A percentile compares a stretch with the other conserved stretches of the same genome.
phyloP scores from a whole-genome alignment of 2,329 filamentous ascomycete species.

The Xenoacremonium recifei region DNA sequence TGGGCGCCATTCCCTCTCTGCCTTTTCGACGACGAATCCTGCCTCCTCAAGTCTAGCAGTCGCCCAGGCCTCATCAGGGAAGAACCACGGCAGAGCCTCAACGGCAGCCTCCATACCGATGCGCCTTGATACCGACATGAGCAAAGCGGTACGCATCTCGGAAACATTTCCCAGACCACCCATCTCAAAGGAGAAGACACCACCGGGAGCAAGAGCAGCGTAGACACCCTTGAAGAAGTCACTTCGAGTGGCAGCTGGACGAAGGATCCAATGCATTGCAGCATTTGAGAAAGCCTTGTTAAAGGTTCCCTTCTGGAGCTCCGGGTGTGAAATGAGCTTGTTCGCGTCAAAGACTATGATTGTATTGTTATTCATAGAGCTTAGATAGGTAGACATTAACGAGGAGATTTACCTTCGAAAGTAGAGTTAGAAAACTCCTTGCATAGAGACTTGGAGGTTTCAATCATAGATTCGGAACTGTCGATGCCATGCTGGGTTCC shows the following conservation, averaged over 20 bases:
- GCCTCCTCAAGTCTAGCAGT: constrained; percentile 41
- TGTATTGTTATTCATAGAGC: constrained; percentile 7
- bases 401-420: constrained; percentile 40
- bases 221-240: constrained; percentile 54
- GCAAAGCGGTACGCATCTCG: constrained; percentile 59
- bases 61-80: constrained; percentile 64
- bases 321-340: constrained; percentile 31
- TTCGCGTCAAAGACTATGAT: constrained; percentile 46
- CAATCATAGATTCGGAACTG: constrained; percentile 58
- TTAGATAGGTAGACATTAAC: neutral
- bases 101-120: constrained; percentile 48
- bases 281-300: constrained; percentile 66
- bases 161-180: constrained; percentile 67
- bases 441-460: constrained; percentile 44
- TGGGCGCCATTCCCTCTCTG: constrained; percentile 64
- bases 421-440: constrained; percentile 36
- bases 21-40: constrained; percentile 48
- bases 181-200: constrained; percentile 67
- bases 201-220: constrained; percentile 52
- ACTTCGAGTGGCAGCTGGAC: constrained; percentile 38
- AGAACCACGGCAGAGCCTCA: constrained; percentile 66
- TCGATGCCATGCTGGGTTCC: constrained; percentile 58
- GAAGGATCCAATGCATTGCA: constrained; percentile 66
- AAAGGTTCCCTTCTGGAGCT: constrained; percentile 38
- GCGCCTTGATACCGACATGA: constrained; percentile 51